phyloP scores from a whole-genome alignment of 2,329 filamentous ascomycete genomes.

The Xylariaceae sp. region DNA sequence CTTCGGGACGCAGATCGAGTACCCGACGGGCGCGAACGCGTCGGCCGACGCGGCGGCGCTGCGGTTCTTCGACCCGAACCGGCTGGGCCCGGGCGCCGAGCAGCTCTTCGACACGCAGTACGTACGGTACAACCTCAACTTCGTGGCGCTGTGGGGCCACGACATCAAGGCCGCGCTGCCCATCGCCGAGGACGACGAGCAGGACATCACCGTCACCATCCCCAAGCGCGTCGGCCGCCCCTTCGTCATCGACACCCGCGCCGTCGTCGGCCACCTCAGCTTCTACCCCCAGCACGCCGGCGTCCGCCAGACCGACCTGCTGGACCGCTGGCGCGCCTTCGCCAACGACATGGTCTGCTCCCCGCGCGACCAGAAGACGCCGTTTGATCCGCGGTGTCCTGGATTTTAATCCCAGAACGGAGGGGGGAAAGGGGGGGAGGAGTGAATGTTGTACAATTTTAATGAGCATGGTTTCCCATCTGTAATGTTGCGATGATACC shows the following conservation, averaged over 20 bases:
- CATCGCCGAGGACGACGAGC: slow-evolving; percentile 51
- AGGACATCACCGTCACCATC: slow-evolving; percentile 50
- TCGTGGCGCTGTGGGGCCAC: slow-evolving; percentile 57
- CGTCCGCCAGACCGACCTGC: slow-evolving; percentile 57
- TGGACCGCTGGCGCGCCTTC: slow-evolving; percentile 59
- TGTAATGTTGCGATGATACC: not conserved
- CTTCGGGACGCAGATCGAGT: slow-evolving; percentile 46
- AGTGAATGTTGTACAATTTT: too few species aligned
- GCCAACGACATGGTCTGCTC: slow-evolving; percentile 58
- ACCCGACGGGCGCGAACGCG: slow-evolving; percentile 26
- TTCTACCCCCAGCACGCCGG: slow-evolving; percentile 51
- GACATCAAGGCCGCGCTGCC: slow-evolving; percentile 55
- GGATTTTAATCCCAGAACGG: slow-evolving; percentile 30
- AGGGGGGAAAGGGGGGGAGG: too few species aligned
- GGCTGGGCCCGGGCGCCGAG: slow-evolving; percentile 35
- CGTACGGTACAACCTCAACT: slow-evolving; percentile 57
- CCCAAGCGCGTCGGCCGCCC: slow-evolving; percentile 46
- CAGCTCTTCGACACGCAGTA: slow-evolving; percentile 55
- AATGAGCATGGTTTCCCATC: not conserved
- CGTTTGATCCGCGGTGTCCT: slow-evolving; percentile 36
- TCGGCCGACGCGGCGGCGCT: slow-evolving; percentile 23
- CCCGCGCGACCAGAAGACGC: slow-evolving; percentile 32
- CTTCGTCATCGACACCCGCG: slow-evolving; percentile 60
- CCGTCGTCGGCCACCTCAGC: slow-evolving; percentile 59
- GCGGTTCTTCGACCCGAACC: slow-evolving; percentile 19